phyloP scores from a whole-genome alignment of 2,329 filamentous ascomycete species.

The Cadophora sp. region DNA sequence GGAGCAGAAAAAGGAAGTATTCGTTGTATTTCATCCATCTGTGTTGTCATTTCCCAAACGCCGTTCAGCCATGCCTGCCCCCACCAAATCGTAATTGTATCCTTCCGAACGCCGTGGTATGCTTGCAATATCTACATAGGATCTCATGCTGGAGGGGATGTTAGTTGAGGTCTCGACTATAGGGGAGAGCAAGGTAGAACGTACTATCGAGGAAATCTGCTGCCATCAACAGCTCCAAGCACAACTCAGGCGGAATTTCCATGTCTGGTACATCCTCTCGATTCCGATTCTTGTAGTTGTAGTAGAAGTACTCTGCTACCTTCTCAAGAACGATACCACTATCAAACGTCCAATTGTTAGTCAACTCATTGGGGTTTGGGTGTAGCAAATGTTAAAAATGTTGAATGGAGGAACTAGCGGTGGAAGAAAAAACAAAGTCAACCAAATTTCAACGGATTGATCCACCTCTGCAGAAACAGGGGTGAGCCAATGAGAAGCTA shows the following conservation, averaged over 20 bases:
- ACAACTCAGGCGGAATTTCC: constrained; percentile 81
- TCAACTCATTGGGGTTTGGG: constrained; percentile 17
- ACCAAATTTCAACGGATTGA: constrained; percentile 11
- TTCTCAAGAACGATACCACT: constrained; percentile 80
- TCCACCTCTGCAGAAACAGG: neutral
- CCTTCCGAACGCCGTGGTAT: constrained; percentile 28
- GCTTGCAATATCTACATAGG: constrained; percentile 17
- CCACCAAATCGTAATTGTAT: neutral
- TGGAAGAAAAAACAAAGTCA: constrained; percentile 3
- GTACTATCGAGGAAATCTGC: constrained; percentile 76
- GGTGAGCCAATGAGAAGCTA: constrained; percentile 7
- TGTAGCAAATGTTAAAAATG: constrained; percentile 8
- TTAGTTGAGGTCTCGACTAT: constrained; percentile 10
- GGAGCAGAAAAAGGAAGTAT: constrained; percentile 4
- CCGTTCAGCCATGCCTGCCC: constrained; percentile 6
- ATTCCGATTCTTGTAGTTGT: constrained; percentile 77
- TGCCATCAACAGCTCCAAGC: constrained; percentile 77
- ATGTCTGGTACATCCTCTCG: constrained; percentile 78
- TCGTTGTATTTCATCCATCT: constrained; percentile 17
- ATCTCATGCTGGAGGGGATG: constrained; percentile 25
- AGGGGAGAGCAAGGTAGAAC: constrained; percentile 37
- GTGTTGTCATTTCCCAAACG: constrained; percentile 7
- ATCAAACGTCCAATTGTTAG: constrained; percentile 4
- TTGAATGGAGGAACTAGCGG: constrained; percentile 8
- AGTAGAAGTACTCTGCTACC: constrained; percentile 83